A percentile compares a stretch with the other conserved stretches of the same genome.
Evolutionary conservation across 257 asterid species (phyloP).

Genomic region (Nicotiana attenuata): DNA sequence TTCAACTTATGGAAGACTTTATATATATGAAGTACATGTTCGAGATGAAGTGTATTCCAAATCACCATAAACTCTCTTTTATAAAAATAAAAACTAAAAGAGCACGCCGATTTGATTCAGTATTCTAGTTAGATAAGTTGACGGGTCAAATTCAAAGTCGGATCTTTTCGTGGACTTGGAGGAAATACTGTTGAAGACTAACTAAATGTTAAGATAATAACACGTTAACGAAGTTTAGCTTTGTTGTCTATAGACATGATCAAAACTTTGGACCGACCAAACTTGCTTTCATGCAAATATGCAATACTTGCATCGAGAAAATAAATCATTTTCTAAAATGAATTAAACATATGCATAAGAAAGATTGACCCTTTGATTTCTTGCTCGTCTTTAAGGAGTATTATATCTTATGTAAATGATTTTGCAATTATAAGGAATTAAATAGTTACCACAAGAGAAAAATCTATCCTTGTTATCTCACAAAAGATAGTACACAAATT

Average conservation of each 20-base stretch:
- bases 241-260: no score
- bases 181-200: background rate
- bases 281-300: no score
- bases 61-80: background rate
- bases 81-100: background rate
- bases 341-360: background rate
- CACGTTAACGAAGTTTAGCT: no score
- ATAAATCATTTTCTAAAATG: no score
- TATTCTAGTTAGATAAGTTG: background rate
- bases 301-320: no score
- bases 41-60: background rate
- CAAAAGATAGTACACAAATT: background rate
- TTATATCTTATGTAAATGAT: background rate
- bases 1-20: background rate
- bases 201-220: no score
- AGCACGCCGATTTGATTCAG: background rate
- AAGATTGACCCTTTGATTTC: background rate
- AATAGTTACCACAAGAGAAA: background rate
- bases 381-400: background rate
- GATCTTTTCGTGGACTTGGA: background rate
- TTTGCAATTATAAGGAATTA: background rate
- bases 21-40: background rate
- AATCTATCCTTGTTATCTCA: background rate
- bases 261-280: no score
- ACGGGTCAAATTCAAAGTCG: background rate